Evolutionary conservation across 169 alveolate genomes (phyloP).

Genomic region (Cyclospora cayetanensis): DNA sequence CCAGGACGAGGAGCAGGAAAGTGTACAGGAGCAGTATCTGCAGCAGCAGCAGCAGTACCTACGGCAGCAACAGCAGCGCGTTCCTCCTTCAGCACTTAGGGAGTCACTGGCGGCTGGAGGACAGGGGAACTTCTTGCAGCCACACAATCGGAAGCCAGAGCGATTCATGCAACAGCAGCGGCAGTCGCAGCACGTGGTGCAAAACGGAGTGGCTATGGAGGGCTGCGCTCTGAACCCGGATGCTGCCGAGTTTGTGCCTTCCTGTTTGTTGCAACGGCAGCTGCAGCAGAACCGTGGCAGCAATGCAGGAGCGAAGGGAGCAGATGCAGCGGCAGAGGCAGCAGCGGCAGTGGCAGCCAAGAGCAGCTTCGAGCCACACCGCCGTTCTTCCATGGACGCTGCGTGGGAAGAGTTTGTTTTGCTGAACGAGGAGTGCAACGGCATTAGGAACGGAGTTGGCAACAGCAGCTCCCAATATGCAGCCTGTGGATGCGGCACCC

Average conservation of each 20-base stretch:
- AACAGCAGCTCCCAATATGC: slow-evolving; percentile 19
- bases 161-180: slow-evolving; percentile 13
- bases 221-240: slow-evolving; percentile 20
- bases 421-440: background rate
- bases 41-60: slow-evolving; percentile 9
- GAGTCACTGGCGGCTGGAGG: background rate
- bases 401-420: slow-evolving; percentile 14
- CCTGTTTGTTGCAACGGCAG: slow-evolving; percentile 4
- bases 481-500: background rate
- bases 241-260: slow-evolving; percentile 35
- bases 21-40: background rate
- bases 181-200: background rate
- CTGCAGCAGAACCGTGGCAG: background rate
- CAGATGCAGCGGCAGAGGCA: background rate
- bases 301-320: slow-evolving; percentile 7
- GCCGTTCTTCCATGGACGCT: background rate
- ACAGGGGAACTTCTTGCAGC: background rate
- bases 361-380: background rate
- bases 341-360: background rate
- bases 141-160: background rate
- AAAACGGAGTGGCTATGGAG: background rate
- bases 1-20: background rate
- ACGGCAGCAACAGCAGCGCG: background rate
- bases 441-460: background rate
- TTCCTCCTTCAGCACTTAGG: background rate